A percentile compares a stretch with the other conserved stretches of the same genome.
Conservation (phyloP, 2,329 filamentous ascomycete genomes). For the Ambrosiella cleistominuta region DNA sequence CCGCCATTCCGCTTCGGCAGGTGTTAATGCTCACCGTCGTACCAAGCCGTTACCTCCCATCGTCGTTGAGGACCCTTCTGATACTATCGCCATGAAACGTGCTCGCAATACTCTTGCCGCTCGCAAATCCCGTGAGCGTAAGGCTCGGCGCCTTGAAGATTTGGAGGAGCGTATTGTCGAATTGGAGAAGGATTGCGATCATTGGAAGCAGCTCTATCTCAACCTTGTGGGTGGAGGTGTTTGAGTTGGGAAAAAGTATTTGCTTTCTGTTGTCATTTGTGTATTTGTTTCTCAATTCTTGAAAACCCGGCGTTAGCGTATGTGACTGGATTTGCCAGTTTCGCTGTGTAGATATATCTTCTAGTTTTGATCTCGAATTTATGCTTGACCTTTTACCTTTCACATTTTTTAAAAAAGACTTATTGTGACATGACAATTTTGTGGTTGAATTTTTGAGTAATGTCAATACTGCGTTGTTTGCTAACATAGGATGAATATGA, state of each 20-base stretch:
- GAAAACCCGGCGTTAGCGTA: too few relatives aligned
- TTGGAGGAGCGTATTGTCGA: constrained; percentile 58
- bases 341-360: background rate
- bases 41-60: constrained; percentile 70
- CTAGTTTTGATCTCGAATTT: background rate
- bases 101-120: constrained; percentile 86
- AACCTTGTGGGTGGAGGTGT: constrained; percentile 20
- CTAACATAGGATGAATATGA: too few relatives aligned
- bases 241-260: constrained; percentile 16
- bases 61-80: constrained; percentile 52
- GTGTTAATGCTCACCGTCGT: constrained; percentile 56
- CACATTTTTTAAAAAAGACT: too few relatives aligned
- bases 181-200: constrained; percentile 46
- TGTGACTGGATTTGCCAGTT: background rate
- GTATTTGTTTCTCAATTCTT: background rate
- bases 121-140: constrained; percentile 79
- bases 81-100: constrained; percentile 74
- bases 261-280: constrained; percentile 13
- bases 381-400: too few relatives aligned
- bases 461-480: too few relatives aligned
- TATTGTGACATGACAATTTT: too few relatives aligned
- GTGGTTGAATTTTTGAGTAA: too few relatives aligned
- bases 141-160: constrained; percentile 57
- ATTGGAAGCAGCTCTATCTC: constrained; percentile 43
- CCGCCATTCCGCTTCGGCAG: constrained; percentile 52